Base-by-base conservation (phyloP, 331 rosid genomes). In the Saraca asoca region DNA sequence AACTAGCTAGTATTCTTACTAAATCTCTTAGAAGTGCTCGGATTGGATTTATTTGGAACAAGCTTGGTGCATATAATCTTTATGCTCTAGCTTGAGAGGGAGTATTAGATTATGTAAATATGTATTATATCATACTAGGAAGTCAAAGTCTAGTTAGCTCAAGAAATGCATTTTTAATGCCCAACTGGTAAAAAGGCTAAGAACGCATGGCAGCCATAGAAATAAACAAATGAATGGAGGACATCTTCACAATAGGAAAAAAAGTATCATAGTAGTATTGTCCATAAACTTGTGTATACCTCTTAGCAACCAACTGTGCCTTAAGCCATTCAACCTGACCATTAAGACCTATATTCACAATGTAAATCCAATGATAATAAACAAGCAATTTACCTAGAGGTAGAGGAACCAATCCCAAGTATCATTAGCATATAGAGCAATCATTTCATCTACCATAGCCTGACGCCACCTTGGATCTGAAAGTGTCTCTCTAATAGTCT, bases 381-480 rank as follows among this genome's bases (percentile, higher is more conserved):
- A 65, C 7, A 16, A 0, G 17, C 3, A 34, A 7, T 14, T 38
- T 52, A 6, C 48, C 11, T 2, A 11, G 24, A 17, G 60, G 53
- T 34, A 58, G 0, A 3, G 13, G 29, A 38, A 58, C 44, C 5
- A 38, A 17, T 3, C 42, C 61, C 9, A 5, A 37, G 29, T 50
- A 10, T n/a, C 13, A 31, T 29, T 70, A 8, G 49, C 14, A 3
- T 35, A 34, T 3, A 50, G 5, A 9, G 19, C 43, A 13, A 0
- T 15, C 60, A 59, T 59, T 9, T 67, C 44, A 38, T 67, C 54
- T 4, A 67, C 2, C 15, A 52, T 51, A 7, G 20, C 42, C 3
- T 52, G 39, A 11, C 43, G 1, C 24, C 42, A 66, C 7, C 20
- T 1, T 1, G 18, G 31, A 15, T 43, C n/a, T 10, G 17, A 16